Conservation (phyloP, 208 protist species). For the Novymonas esmeraldas region DNA sequence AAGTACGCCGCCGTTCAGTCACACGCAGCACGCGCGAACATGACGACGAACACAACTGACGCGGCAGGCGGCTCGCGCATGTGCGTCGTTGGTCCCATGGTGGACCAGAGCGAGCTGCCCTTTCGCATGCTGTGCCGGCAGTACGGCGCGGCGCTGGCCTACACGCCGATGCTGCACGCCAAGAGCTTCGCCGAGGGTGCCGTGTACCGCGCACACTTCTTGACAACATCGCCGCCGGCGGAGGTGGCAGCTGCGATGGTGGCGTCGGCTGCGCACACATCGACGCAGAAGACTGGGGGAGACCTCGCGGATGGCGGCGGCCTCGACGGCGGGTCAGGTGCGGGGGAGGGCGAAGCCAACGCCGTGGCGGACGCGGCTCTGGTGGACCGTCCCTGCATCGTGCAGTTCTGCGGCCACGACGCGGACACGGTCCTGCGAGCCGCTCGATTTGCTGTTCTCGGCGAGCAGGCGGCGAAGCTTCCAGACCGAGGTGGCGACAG, state of each 20-base stretch:
- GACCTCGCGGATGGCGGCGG: not conserved
- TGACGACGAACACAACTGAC: not conserved
- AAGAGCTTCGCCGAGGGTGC: constrained; percentile 57
- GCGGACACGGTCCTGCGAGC: constrained; percentile 64
- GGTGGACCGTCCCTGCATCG: constrained; percentile 80
- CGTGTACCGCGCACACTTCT: constrained; percentile 60
- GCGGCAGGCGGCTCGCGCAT: constrained; percentile 23
- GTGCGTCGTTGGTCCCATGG: constrained; percentile 92
- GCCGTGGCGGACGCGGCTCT: constrained; percentile 16
- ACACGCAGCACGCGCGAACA: constrained; percentile 19
- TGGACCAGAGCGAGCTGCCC: constrained; percentile 91
- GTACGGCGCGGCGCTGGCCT: constrained; percentile 81
- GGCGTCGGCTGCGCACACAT: not conserved
- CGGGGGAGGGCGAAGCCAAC: not conserved
- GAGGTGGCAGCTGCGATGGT: constrained; percentile 28
- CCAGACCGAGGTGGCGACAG: not conserved
- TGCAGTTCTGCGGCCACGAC: constrained; percentile 89
- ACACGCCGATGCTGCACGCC: constrained; percentile 92
- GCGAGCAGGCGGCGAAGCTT: constrained; percentile 31
- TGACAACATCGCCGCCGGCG: constrained; percentile 45
- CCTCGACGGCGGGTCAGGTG: not conserved
- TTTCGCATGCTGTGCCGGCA: constrained; percentile 89
- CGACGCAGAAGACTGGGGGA: not conserved
- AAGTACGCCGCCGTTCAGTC: constrained; percentile 55
- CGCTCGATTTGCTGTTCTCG: constrained; percentile 53